A percentile compares a stretch with the other conserved stretches of the same genome.
Evolutionary conservation across 192 early-diverging fungal genomes (phyloP).

Genomic region (Coemansia guatemalensis): DNA sequence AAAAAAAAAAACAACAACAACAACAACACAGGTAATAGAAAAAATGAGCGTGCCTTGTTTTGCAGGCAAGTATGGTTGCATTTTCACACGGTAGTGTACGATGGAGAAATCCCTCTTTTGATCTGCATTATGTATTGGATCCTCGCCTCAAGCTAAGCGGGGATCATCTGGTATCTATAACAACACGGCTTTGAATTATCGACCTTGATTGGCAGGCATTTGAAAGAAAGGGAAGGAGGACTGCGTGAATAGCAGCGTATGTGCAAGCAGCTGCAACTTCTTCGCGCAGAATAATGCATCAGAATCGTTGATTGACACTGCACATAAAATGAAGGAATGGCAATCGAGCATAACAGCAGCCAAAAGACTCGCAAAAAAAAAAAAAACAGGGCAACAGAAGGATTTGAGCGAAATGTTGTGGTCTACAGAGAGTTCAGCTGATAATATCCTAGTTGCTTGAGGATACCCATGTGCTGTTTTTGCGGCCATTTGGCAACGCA

Average conservation of each 20-base stretch:
- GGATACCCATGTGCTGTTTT: not conserved
- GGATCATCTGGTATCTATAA: not conserved
- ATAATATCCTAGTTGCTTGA: not conserved
- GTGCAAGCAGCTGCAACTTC: not conserved
- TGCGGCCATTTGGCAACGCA: not conserved
- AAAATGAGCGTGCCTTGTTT: not conserved
- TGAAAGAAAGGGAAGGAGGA: not conserved
- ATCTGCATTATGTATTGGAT: not conserved
- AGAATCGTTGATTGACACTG: not conserved
- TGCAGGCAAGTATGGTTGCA: not conserved
- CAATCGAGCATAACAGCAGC: not conserved
- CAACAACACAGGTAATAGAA: not conserved
- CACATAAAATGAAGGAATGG: not conserved
- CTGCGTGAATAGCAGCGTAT: not conserved
- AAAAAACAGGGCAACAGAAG: not conserved
- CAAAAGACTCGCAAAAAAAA: not conserved
- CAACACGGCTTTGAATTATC: not conserved
- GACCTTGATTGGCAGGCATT: not conserved
- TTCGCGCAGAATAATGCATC: not conserved
- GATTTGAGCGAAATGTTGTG: not conserved
- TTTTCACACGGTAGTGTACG: not conserved
- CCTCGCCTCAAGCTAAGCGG: not conserved
- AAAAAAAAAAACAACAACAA: too few species aligned
- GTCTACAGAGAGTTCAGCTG: not conserved
- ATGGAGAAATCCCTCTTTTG: not conserved